These are phyloP conservation scores for Tuber aestivum DNA, from an alignment of 495 filamentous ascomycete genomes.

Conservation along the genomic window DNA sequence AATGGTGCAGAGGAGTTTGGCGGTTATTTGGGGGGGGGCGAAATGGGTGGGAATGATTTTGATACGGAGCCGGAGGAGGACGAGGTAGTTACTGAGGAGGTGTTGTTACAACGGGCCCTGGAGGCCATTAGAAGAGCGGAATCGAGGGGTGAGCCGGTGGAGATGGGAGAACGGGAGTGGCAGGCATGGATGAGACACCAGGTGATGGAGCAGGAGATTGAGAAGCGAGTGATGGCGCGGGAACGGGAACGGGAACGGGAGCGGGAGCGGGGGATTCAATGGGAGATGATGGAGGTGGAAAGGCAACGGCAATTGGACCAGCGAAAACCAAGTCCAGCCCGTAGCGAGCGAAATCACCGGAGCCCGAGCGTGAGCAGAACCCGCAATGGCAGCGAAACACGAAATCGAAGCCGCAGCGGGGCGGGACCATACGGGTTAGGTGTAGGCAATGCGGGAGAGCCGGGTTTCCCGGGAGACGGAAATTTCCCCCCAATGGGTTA, in stretches of 20 bases:
- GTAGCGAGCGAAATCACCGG: background rate
- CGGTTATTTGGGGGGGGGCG: conserved; percentile 20
- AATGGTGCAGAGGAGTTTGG: conserved; percentile 10
- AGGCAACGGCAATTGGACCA: conserved; percentile 6
- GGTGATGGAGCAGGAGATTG: conserved; percentile 35
- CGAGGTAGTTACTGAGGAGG: conserved; percentile 20
- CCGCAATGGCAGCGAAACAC: conserved; percentile 9
- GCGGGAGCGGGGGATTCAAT: conserved; percentile 27
- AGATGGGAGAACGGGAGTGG: conserved; percentile 40
- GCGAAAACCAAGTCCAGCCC: conserved; percentile 7
- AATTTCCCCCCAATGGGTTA: conserved; percentile 23
- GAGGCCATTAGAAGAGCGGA: conserved; percentile 29
- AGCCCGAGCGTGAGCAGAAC: conserved; percentile 7
- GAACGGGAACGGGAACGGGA: conserved; percentile 35
- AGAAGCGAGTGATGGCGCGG: conserved; percentile 32
- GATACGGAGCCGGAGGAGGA: conserved; percentile 8
- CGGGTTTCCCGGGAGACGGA: conserved; percentile 24
- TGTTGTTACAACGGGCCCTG: conserved; percentile 33
- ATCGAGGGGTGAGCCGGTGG: conserved; percentile 24
- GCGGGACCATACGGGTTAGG: conserved; percentile 5
- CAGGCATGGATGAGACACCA: conserved; percentile 37
- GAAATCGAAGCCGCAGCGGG: conserved; percentile 19
- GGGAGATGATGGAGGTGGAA: conserved; percentile 11
- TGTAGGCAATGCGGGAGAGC: conserved; percentile 9
- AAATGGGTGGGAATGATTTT: conserved; percentile 7